Percentiles rank a stretch among this genome's conserved stretches.
Evolutionary conservation across 208 protist genomes (phyloP).

Genomic region (Willaertia magna): DNA sequence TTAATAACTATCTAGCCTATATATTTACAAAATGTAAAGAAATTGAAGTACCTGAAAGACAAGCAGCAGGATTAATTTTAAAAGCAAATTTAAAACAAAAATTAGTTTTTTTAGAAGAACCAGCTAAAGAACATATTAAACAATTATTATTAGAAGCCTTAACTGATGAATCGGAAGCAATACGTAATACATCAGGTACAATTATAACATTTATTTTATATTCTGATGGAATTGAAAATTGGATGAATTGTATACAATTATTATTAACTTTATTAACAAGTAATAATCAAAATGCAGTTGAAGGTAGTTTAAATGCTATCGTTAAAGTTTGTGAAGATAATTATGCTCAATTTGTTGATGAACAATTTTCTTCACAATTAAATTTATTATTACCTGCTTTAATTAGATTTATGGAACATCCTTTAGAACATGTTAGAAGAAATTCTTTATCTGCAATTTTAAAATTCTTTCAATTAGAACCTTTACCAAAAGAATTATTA

Average conservation of each 20-base stretch:
- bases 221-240: not conserved
- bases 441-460: not conserved
- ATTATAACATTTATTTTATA: not conserved
- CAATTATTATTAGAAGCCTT: not conserved
- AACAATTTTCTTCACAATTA: not conserved
- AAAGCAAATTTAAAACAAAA: not conserved
- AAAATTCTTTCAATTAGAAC: not conserved
- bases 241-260: not conserved
- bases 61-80: not conserved
- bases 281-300: not conserved
- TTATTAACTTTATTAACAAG: not conserved
- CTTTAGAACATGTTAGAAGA: not conserved
- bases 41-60: not conserved
- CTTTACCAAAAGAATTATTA: not conserved
- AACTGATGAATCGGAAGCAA: not conserved
- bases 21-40: not conserved
- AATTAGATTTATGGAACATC: not conserved
- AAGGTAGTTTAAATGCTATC: not conserved
- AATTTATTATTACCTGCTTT: not conserved
- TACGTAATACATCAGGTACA: not conserved
- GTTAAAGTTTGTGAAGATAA: constrained; percentile 1
- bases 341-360: not conserved
- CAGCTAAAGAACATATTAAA: not conserved
- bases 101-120: not conserved
- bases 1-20: constrained; percentile 1